Percentiles rank a stretch among this genome's conserved stretches.
These are phyloP conservation scores for Pleurotus citrinopileatus DNA, from an alignment of 768 basidiomycete genomes.

Conservation along the genomic window DNA sequence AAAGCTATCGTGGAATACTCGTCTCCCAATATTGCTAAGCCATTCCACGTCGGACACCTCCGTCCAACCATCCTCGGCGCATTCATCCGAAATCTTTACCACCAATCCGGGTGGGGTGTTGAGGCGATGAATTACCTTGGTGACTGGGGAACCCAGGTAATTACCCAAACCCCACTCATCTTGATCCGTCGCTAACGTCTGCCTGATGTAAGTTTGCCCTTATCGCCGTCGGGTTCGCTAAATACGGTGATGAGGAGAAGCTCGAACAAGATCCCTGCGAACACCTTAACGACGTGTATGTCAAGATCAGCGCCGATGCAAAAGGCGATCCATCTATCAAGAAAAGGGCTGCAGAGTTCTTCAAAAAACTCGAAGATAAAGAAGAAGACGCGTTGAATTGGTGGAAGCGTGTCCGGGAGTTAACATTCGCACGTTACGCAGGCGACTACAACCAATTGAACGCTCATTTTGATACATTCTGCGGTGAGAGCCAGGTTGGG, in stretches of 20 bases:
- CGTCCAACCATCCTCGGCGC: conserved; percentile 41
- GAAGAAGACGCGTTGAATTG: conserved; percentile 31
- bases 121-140: conserved; percentile 35
- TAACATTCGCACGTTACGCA: conserved; percentile 34
- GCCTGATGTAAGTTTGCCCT: conserved; percentile 27
- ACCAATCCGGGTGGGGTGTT: conserved; percentile 34
- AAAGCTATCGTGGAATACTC: conserved; percentile 32
- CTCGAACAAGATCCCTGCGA: conserved; percentile 34
- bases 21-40: conserved; percentile 42
- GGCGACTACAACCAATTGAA: conserved; percentile 33
- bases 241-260: conserved; percentile 34
- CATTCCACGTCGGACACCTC: conserved; percentile 40
- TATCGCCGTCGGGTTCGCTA: conserved; percentile 34
- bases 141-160: conserved; percentile 40
- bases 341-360: conserved; percentile 23
- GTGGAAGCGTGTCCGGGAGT: conserved; percentile 36
- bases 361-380: conserved; percentile 35
- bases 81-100: conserved; percentile 36
- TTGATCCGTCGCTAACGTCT: too few species aligned
- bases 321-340: conserved; percentile 15
- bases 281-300: conserved; percentile 40
- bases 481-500: conserved; percentile 33
- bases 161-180: too few species aligned
- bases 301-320: conserved; percentile 31
- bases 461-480: conserved; percentile 37